Percentiles rank a stretch among this genome's conserved stretches.
Conservation (phyloP, 2,329 filamentous ascomycete species). For the Alternaria viburni region DNA sequence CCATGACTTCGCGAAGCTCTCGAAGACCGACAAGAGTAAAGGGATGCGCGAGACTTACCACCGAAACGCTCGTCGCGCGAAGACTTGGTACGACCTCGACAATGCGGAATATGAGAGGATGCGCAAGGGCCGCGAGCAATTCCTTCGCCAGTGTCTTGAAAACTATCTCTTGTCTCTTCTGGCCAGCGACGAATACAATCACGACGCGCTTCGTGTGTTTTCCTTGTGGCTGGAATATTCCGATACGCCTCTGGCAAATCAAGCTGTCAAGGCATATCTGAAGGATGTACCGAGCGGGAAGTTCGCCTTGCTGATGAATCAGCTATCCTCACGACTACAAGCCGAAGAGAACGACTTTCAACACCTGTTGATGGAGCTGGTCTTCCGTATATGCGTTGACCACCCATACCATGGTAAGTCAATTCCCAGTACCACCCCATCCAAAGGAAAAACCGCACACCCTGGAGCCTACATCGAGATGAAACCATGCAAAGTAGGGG, state of each 20-base stretch:
- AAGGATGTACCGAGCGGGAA: slow-evolving; percentile 83
- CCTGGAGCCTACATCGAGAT: background rate
- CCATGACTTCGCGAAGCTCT: slow-evolving; percentile 69
- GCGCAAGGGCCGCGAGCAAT: slow-evolving; percentile 76
- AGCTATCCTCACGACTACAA: slow-evolving; percentile 90
- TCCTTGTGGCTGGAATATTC: slow-evolving; percentile 92
- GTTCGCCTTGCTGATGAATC: slow-evolving; percentile 92
- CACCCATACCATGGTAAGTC: slow-evolving; percentile 82
- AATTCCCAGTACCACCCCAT: background rate
- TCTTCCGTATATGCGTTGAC: slow-evolving; percentile 84
- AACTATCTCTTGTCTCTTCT: slow-evolving; percentile 88
- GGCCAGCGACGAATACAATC: slow-evolving; percentile 87
- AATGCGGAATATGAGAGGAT: slow-evolving; percentile 83
- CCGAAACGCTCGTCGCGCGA: slow-evolving; percentile 72
- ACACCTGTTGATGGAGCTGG: slow-evolving; percentile 71
- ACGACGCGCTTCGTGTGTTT: slow-evolving; percentile 88
- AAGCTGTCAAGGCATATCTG: slow-evolving; percentile 74
- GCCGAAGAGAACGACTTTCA: slow-evolving; percentile 76
- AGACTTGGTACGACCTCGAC: slow-evolving; percentile 88
- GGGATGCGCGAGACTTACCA: slow-evolving; percentile 58
- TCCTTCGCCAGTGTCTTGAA: slow-evolving; percentile 86
- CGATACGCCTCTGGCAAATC: slow-evolving; percentile 76
- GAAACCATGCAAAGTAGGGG: background rate
- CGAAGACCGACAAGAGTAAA: slow-evolving; percentile 55
- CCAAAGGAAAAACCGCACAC: background rate